Base-by-base conservation (phyloP, 306 rosid genomes). In the Gastrolobium bilobum region DNA sequence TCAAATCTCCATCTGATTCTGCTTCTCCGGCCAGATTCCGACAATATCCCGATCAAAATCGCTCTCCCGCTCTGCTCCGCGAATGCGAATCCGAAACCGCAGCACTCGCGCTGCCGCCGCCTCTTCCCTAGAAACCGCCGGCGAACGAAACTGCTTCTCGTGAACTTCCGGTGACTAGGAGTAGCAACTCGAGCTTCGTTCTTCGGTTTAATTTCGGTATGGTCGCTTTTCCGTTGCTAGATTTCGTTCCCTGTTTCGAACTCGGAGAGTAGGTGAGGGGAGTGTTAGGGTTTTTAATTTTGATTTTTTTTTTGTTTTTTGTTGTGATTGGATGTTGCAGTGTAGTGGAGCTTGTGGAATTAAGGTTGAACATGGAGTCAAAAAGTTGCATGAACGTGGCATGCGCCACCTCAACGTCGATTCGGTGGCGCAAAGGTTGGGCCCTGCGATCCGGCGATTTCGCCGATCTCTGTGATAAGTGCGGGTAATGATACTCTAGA, bases 351-450 rank as follows among this genome's bases (percentile, higher is more conserved):
- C 6, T 60, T 48, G 81, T 43, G 71, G 86, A 78, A 89, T 79
- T 84, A 86, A 67, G 61, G 81, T 71, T 85, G 85, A 35, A 77
- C 85, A 95, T 95, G 99, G 96, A 82, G 89, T 84, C 88, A 60
- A 82, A 80, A 64, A 70, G 84, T 69, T 95, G 99, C 86, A 83
- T 89, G 96, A 95, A 92, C 84, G 86, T 72, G 68, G 83, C 87
- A 54, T 95, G 99, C 79, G 86, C 89, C 50, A 73, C 88, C 20
- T 83, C 88, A 48, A 82, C 87, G 66, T 86, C 97, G 80, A 82
- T 77, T 66, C 91, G 89, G 46, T 95, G 97, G 99, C 91, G 87
- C 51, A 92, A 85, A 87, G 99, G 98, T 51, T 95, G 99, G 99
- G 78, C 90, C 38, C 81, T 95, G 85, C 97, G 98, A 95, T 95